phyloP scores from a whole-genome alignment of 805 yeast species.

The Wickerhamiella cacticola region DNA sequence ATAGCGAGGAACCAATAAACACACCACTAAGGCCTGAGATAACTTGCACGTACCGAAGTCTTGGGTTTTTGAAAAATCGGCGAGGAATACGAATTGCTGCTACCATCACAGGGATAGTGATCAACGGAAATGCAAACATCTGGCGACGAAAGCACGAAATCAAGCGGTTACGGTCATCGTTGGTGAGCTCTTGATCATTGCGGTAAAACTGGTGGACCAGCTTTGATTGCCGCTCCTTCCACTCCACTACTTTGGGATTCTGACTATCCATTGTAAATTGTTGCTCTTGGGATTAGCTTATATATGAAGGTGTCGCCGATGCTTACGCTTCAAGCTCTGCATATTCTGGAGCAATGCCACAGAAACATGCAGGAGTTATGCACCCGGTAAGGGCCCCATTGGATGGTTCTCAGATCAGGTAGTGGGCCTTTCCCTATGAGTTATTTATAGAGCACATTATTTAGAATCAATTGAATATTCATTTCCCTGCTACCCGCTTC shows the following conservation, averaged over 20 bases:
- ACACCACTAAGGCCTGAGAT: constrained; percentile 21
- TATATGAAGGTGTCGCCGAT: too few relatives aligned
- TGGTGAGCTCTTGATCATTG: constrained; percentile 16
- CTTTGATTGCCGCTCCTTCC: background rate
- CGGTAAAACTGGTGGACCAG: constrained; percentile 19
- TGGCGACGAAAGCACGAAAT: constrained; percentile 17
- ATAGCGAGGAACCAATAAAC: constrained; percentile 18
- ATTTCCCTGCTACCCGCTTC: too few relatives aligned
- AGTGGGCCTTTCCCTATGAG: too few relatives aligned
- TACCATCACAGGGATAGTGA: constrained; percentile 19
- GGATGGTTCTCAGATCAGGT: too few relatives aligned
- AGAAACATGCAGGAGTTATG: too few relatives aligned
- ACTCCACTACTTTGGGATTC: background rate
- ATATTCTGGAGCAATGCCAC: too few relatives aligned
- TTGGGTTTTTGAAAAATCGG: constrained; percentile 15
- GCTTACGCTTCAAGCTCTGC: too few relatives aligned
- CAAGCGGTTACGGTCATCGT: constrained; percentile 17
- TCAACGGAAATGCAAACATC: constrained; percentile 17
- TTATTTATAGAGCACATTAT: too few relatives aligned
- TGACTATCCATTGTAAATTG: background rate
- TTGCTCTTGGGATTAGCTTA: constrained; percentile 1
- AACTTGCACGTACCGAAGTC: constrained; percentile 17
- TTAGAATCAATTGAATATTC: too few relatives aligned
- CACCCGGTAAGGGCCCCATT: too few relatives aligned
- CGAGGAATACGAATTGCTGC: constrained; percentile 18